phyloP scores from a whole-genome alignment of 495 filamentous ascomycete species.

The Extremus antarcticus region DNA sequence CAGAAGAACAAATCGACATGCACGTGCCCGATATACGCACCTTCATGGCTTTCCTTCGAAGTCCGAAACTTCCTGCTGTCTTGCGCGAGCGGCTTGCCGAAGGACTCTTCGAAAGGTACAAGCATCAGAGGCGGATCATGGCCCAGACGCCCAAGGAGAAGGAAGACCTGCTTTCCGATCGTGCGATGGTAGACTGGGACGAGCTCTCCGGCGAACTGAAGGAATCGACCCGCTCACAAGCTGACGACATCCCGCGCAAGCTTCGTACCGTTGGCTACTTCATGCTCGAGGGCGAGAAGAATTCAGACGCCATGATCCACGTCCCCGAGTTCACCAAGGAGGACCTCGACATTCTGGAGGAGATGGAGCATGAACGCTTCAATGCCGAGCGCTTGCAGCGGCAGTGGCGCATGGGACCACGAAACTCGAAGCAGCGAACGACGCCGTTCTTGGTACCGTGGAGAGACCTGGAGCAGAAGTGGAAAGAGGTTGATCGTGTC shows the following conservation, averaged over 20 bases:
- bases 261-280: constrained; percentile 19
- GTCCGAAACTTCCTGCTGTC: constrained; percentile 14
- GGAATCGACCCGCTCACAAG: constrained; percentile 21
- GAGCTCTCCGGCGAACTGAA: constrained; percentile 18
- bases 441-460: constrained; percentile 22
- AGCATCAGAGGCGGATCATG: constrained; percentile 11
- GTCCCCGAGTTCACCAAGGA: constrained; percentile 12
- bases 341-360: constrained; percentile 17
- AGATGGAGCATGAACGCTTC: constrained; percentile 23
- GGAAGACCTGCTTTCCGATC: constrained; percentile 9
- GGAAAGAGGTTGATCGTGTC: constrained; percentile 22
- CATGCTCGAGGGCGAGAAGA: constrained; percentile 16
- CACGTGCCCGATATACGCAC: constrained; percentile 18
- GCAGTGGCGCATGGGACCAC: constrained; percentile 18
- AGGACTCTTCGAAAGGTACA: constrained; percentile 18
- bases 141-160: constrained; percentile 11
- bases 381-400: constrained; percentile 20
- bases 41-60: constrained; percentile 20
- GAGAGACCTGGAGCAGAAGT: constrained; percentile 20
- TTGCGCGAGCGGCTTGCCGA: constrained; percentile 18
- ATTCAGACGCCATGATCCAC: constrained; percentile 12
- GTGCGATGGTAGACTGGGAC: constrained; percentile 20
- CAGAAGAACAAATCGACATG: constrained; percentile 19
- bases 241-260: constrained; percentile 23
- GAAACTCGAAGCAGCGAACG: constrained; percentile 16